Evolutionary conservation across 495 filamentous ascomycete species (phyloP), one percentile per base, ranked within the genome.

Genomic region (Penicillium diatomitis): DNA sequence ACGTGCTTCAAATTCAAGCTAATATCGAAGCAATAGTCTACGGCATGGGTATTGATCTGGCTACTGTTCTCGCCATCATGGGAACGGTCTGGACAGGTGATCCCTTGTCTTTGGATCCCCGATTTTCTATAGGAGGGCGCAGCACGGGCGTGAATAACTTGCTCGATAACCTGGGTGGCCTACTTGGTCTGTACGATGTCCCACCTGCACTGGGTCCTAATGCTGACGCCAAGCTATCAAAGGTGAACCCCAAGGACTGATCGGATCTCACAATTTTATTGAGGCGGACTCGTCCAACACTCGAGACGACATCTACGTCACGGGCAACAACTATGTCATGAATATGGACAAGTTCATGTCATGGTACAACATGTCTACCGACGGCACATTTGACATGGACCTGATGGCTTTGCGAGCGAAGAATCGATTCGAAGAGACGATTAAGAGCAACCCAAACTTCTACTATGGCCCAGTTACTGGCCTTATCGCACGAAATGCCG

Each of bases 271-370:
- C 54, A 79, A 75, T 56, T 74, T 76, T 32, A 75, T 75, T 53
- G 79, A 83, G 59, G 53, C 66, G 4, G 79, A 84, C 56, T 71
- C 64, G 8, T 82, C 77, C 34, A 69, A 78, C 6, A 77, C 75
- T 0, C 70, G 74, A 8, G 69, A 70, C 9, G 77, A 82, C 44
- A 66, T 75, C 10, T 79, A 77, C 46, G 53, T 71, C 30, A 70
- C 66, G 9, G 72, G 71, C 29, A 71, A 71, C 49, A 67, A 60
- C 47, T 58, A 62, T 47, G 61, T 56, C 6, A 49, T 77, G 39
- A 67, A 73, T 45, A 59, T 76, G 56, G 55, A 56, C 38, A 68
- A 76, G 35, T 75, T 73, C 44, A 53, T 70, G 48, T 35, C 58
- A 8, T 58, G 68, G 57, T 72, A 68, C 37, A 58, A 64, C 42